Evolutionary conservation across 495 filamentous ascomycete genomes (phyloP), one percentile per base, ranked within the genome.

Genomic region (Xylaria curta): DNA sequence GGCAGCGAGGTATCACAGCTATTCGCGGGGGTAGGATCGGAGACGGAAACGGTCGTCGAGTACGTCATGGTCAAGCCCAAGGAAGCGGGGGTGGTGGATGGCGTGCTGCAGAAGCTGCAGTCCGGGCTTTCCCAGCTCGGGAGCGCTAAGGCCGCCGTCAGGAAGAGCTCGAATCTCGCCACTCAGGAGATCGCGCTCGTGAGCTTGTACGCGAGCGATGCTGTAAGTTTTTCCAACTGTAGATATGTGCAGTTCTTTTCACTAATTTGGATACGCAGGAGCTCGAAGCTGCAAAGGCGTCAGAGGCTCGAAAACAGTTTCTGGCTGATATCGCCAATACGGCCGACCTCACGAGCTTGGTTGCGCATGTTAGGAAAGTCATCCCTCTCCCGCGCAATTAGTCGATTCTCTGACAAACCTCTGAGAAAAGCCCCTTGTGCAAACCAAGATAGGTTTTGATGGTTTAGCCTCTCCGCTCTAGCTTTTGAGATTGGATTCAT

Each of bases 121-220:
- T 59, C 66, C 4, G 51, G 51, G 33, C 49, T 68, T 21, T 17
- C 66, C 31, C 49, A 59, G 5, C 36, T 58, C 51, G 66, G 66
- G 0, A 44, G 33, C n/a, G 4, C 31, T 15, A 26, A 9, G 49
- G 66, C 21, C 4, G 36, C 31, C n/a, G 49, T 58, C 49, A 53
- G 66, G 21, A 33, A 24, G 9, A 68, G 31, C 28, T 21, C 26
- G 15, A 68, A 68, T 26, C 33, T 58, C 1, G 51, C 31, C 12
- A 54, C 66, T 10, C 33, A 24, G 19, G 66, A 68, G 51, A 68
- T 68, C 53, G 66, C 49, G 12, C 4, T 68, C 3, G 36, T 68
- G 21, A 59, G 49, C 21, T 1, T 58, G 36, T 68, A 68, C 53
- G 51, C n/a, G 38, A 59, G 53, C 38, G 49, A 68, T 24, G 66